Percentiles rank a stretch among this genome's conserved stretches.
phyloP scores from a whole-genome alignment of 129 eudicot genomes.

The Logfia minima region DNA sequence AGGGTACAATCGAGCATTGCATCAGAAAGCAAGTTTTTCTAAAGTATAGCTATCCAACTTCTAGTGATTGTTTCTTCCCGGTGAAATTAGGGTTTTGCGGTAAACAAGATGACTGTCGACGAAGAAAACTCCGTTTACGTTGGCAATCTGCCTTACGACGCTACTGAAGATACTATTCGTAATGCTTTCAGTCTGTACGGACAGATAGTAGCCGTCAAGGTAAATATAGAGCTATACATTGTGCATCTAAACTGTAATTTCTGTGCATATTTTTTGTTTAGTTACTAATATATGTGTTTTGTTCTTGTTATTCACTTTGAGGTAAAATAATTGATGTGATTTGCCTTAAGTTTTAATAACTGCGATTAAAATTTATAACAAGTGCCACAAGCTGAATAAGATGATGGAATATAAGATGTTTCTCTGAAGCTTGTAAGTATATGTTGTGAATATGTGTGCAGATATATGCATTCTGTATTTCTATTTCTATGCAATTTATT shows the following conservation, averaged over 20 bases:
- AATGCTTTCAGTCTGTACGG: slow-evolving; percentile 65
- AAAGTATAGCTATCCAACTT: background rate
- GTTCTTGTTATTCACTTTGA: background rate
- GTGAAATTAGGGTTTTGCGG: slow-evolving; percentile 15
- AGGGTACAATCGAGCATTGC: slow-evolving; percentile 13
- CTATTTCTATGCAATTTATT: background rate
- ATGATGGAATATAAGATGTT: too few species aligned
- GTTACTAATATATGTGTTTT: background rate
- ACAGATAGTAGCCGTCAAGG: slow-evolving; percentile 72
- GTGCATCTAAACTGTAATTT: background rate
- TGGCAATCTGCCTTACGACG: slow-evolving; percentile 78
- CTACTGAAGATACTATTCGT: slow-evolving; percentile 66
- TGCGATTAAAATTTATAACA: background rate
- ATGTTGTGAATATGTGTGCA: background rate
- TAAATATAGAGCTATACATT: slow-evolving; percentile 17
- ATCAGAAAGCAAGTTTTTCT: background rate
- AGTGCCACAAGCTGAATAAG: too few species aligned
- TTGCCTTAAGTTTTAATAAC: background rate
- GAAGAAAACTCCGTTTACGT: slow-evolving; percentile 87
- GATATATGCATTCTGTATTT: background rate
- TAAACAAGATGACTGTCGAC: slow-evolving; percentile 67
- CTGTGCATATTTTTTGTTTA: background rate
- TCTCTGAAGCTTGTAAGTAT: too few species aligned
- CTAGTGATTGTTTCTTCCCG: slow-evolving; percentile 12
- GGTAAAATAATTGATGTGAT: background rate